phyloP scores from a whole-genome alignment of 2,329 filamentous ascomycete species.

The Zalaria sp. region DNA sequence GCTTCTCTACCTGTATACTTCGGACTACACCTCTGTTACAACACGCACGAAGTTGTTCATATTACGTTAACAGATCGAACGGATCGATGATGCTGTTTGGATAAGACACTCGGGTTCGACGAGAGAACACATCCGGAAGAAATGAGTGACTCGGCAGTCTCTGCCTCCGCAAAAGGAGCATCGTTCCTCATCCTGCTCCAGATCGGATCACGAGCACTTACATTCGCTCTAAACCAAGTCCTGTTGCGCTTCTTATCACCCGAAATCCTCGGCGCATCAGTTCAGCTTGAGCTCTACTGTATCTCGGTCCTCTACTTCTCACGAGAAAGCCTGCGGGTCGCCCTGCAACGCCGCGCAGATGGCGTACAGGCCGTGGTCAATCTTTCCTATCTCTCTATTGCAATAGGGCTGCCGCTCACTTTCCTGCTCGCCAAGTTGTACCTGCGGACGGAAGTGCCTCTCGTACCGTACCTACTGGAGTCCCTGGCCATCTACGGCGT shows the following conservation, averaged over 20 bases:
- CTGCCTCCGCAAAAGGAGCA: constrained; percentile 52
- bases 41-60: too few species aligned
- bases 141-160: constrained; percentile 18
- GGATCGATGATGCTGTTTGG: too few species aligned
- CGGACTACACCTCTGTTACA: too few species aligned
- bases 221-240: constrained; percentile 83
- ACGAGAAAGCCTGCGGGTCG: constrained; percentile 79
- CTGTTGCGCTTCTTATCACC: constrained; percentile 81
- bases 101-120: too few species aligned
- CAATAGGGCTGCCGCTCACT: constrained; percentile 52
- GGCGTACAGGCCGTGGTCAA: constrained; percentile 69
- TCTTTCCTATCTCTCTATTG: constrained; percentile 65
- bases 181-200: constrained; percentile 81
- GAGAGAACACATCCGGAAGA: too few species aligned
- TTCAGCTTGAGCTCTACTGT: constrained; percentile 86
- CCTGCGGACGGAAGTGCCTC: constrained; percentile 35
- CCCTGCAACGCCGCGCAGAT: constrained; percentile 57
- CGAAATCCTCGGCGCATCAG: constrained; percentile 66
- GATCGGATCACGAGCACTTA: constrained; percentile 71
- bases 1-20: too few species aligned
- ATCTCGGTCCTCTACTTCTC: constrained; percentile 91
- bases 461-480: constrained; percentile 49
- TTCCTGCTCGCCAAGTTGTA: constrained; percentile 54
- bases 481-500: constrained; percentile 41
- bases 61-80: too few species aligned